Evolutionary conservation across 148 eudicot genomes (phyloP), one percentile per base, ranked within the genome.

Genomic region (Dianthus caryophyllus): DNA sequence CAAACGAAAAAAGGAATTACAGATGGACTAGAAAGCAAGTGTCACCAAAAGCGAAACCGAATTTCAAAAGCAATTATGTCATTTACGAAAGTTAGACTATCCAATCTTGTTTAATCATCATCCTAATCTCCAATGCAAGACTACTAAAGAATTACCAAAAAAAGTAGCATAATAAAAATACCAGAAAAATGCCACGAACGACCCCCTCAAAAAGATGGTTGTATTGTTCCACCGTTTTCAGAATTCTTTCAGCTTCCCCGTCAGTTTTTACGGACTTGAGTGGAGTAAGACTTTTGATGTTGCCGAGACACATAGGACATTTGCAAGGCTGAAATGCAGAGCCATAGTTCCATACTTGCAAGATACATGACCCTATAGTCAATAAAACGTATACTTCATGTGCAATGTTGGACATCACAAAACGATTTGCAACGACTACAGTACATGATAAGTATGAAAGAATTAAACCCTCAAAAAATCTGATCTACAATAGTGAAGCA

Each of bases 121-220:
- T 51, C 55, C 25, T 26, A 0, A 26, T 10, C 2, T 18, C 9
- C 10, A 4, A 16, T 21, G 30, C n/a, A 56, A 52, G 56, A 39
- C 27, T 53, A 27, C 33, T 41, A 30, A 27, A 16, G 44, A 63
- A n/a, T n/a, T n/a, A n/a, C n/a, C 26, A 30, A 46, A 65, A 64
- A 46, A 29, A 51, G 18, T 10, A 9, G 67, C 2, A 9, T 49
- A 57, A 54, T 52, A 46, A 5, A 64, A 77, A 21, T 73, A 86
- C 88, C 75, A 56, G 80, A 52, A 82, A 0, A n/a, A 76, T 26
- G 47, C 91, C 91, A 55, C 46, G 63, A 17, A 66, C 30, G 58
- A 86, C 91, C 24, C 85, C 82, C 33, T 73, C 77, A 69, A 77
- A 86, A 61, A 84, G 83, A 71, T 78, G 72, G 48, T 86, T 86